Evolutionary conservation across 352 stramenopile species (phyloP).

Genomic region (Globisporangium uncinulatum): DNA sequence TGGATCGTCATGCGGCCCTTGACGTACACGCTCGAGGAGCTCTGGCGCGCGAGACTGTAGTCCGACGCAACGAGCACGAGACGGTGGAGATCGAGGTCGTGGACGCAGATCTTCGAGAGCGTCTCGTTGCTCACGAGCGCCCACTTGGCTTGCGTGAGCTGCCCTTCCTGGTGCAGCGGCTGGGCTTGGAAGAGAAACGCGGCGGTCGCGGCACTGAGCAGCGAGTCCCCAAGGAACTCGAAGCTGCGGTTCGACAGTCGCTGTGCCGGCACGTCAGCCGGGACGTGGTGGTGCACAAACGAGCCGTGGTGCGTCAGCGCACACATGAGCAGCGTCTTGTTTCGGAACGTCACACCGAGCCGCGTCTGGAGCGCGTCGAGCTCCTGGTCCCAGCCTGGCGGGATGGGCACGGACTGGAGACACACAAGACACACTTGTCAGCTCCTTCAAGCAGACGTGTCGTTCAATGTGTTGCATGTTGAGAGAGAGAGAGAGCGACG

Average conservation of each 20-base stretch:
- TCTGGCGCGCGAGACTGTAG: slow-evolving; percentile 28
- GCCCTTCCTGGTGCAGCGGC: slow-evolving; percentile 61
- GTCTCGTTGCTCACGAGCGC: slow-evolving; percentile 75
- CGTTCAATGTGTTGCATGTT: too few relatives aligned
- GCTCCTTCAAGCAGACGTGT: too few relatives aligned
- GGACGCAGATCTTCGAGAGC: slow-evolving; percentile 53
- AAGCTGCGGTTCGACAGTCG: slow-evolving; percentile 78
- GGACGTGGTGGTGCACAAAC: slow-evolving; percentile 36
- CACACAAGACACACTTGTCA: too few relatives aligned
- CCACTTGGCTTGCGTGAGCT: slow-evolving; percentile 63
- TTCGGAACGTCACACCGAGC: slow-evolving; percentile 55
- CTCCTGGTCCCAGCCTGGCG: slow-evolving; percentile 38
- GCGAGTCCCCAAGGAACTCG: slow-evolving; percentile 77
- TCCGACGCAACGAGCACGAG: slow-evolving; percentile 52
- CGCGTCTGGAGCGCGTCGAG: slow-evolving; percentile 47
- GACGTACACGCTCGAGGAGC: slow-evolving; percentile 19
- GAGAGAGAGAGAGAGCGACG: not conserved
- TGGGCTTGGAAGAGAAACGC: slow-evolving; percentile 73
- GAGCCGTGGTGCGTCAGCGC: slow-evolving; percentile 73
- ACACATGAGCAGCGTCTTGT: slow-evolving; percentile 54
- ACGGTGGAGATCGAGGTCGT: slow-evolving; percentile 51
- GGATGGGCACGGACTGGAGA: slow-evolving; percentile 28
- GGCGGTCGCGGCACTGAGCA: slow-evolving; percentile 56
- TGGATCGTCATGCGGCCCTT: slow-evolving; percentile 70
- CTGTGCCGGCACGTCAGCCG: slow-evolving; percentile 32